Evolutionary conservation across 345 rosid genomes (phyloP).

Genomic region (Eucalyptus tenuipes): DNA sequence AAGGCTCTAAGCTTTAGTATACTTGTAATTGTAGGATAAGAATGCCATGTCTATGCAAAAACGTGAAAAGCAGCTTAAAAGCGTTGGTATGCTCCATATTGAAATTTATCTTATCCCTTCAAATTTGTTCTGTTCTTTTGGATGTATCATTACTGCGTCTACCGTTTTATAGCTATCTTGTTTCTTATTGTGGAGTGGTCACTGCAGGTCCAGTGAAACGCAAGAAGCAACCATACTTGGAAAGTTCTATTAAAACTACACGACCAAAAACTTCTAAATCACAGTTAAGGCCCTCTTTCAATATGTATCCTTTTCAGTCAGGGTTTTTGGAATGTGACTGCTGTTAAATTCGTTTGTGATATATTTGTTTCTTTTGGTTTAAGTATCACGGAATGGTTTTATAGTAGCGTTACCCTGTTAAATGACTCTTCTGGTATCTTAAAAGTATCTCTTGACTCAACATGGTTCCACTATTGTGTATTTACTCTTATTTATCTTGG

Average conservation of each 20-base stretch:
- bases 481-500: not conserved
- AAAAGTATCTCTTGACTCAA: not conserved
- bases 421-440: not conserved
- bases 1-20: not conserved
- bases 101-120: not conserved
- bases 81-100: slow-evolving; percentile 25
- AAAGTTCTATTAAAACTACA: slow-evolving; percentile 34
- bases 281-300: slow-evolving; percentile 37
- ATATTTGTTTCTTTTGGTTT: not conserved
- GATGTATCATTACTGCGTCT: not conserved
- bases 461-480: not conserved
- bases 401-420: not conserved
- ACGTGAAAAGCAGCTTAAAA: slow-evolving; percentile 52
- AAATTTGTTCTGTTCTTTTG: not conserved
- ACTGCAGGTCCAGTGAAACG: slow-evolving; percentile 63
- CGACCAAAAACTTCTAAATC: slow-evolving; percentile 35
- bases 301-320: not conserved
- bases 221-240: slow-evolving; percentile 41
- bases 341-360: not conserved
- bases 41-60: slow-evolving; percentile 21
- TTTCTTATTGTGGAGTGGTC: not conserved
- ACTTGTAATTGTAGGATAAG: slow-evolving; percentile 31
- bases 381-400: not conserved
- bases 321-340: not conserved
- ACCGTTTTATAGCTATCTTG: not conserved